Evolutionary conservation across 129 eudicot genomes (phyloP).

Genomic region (Flaveria sonorensis): DNA sequence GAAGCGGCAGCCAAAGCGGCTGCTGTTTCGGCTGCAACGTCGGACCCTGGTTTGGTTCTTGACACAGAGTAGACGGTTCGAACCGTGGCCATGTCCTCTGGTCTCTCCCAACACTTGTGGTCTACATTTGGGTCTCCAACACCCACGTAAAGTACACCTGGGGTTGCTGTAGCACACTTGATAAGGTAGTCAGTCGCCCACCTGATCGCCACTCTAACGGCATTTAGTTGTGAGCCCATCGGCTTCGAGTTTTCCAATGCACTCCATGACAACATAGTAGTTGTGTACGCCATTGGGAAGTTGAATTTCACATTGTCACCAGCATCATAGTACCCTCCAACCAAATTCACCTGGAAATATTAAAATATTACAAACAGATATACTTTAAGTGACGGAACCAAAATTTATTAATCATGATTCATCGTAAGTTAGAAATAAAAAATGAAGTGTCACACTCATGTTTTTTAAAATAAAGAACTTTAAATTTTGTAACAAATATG

Average conservation of each 20-base stretch:
- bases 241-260: conserved; percentile 68
- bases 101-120: conserved; percentile 97
- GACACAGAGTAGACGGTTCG: conserved; percentile 73
- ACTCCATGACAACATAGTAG: conserved; percentile 88
- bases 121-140: conserved; percentile 95
- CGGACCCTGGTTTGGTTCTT: conserved; percentile 77
- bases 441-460: too few species aligned
- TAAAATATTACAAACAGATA: neutral
- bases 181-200: conserved; percentile 95
- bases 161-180: conserved; percentile 83
- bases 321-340: conserved; percentile 95
- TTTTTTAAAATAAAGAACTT: too few species aligned
- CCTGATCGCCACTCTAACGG: conserved; percentile 58
- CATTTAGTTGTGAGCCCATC: conserved; percentile 57
- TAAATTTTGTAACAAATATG: too few species aligned
- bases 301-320: conserved; percentile 96
- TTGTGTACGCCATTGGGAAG: conserved; percentile 90
- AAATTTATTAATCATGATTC: too few species aligned
- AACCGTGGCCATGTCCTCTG: conserved; percentile 92
- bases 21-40: conserved; percentile 92
- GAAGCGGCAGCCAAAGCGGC: conserved; percentile 95
- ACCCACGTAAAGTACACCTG: conserved; percentile 80
- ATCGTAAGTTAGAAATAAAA: too few species aligned
- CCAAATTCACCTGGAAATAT: conserved; percentile 64
- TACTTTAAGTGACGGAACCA: neutral